Percentiles rank a stretch among this genome's conserved stretches.
Conservation (phyloP, 2,329 filamentous ascomycete genomes). For the Raffaelea arxii region DNA sequence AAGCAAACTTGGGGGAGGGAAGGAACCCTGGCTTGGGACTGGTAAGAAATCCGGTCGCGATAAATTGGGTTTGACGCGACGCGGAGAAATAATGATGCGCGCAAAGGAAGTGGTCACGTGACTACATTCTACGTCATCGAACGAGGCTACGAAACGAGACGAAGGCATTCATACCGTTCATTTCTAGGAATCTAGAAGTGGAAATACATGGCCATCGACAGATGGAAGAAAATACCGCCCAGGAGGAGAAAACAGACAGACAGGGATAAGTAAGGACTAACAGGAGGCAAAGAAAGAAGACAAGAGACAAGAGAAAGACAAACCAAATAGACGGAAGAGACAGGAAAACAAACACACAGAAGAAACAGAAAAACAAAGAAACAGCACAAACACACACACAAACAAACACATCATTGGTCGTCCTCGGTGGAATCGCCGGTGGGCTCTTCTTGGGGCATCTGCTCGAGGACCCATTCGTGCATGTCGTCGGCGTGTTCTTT, state of each 20-base stretch:
- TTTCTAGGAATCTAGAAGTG: too few relatives aligned
- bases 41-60: too few relatives aligned
- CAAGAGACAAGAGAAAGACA: not conserved
- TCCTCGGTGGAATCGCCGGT: constrained; percentile 39
- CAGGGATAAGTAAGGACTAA: too few relatives aligned
- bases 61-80: not conserved
- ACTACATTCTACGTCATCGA: too few relatives aligned
- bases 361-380: not conserved
- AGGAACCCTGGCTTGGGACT: too few relatives aligned
- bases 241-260: too few relatives aligned
- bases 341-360: not conserved
- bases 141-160: too few relatives aligned
- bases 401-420: constrained; percentile 15
- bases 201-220: too few relatives aligned
- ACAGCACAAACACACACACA: not conserved
- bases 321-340: not conserved
- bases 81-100: not conserved
- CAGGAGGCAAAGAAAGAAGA: not conserved
- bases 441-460: constrained; percentile 22
- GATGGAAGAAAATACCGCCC: too few relatives aligned
- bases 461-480: constrained; percentile 38
- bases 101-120: not conserved
- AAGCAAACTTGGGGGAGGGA: too few relatives aligned
- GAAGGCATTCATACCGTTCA: too few relatives aligned
- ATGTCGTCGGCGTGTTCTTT: constrained; percentile 41